Conservation (phyloP, 202 grass and related monocot species). For the Zizania palustris region DNA sequence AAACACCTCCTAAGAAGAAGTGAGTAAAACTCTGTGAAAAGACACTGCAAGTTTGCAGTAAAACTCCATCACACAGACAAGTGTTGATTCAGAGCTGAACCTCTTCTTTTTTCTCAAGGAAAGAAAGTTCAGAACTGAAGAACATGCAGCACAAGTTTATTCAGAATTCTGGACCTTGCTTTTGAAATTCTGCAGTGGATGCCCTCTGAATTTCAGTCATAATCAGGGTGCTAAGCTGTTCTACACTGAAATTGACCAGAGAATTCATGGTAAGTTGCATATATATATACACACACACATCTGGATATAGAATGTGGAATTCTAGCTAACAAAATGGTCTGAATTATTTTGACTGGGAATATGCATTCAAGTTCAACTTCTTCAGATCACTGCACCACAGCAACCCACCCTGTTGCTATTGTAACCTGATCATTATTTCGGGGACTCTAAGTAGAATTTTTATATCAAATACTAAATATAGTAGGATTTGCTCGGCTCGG, state of each 20-base stretch:
- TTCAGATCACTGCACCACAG: neutral
- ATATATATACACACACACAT: too few species aligned
- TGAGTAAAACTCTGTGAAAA: too few species aligned
- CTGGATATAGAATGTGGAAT: neutral
- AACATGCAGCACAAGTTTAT: neutral
- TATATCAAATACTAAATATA: too few species aligned
- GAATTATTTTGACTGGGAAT: neutral
- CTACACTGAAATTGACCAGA: neutral
- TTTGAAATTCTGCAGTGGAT: neutral
- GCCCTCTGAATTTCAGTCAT: neutral
- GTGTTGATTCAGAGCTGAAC: neutral
- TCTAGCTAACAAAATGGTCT: too few species aligned
- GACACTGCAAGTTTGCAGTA: neutral
- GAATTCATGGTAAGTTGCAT: neutral
- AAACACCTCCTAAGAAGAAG: too few species aligned
- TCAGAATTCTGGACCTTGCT: neutral
- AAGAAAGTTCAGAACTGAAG: constrained; percentile 2
- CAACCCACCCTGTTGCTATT: neutral
- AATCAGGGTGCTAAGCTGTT: neutral
- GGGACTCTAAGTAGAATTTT: too few species aligned
- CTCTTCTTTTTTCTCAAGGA: neutral
- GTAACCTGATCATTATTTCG: neutral
- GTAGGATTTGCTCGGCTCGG: too few species aligned
- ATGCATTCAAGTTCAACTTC: too few species aligned
- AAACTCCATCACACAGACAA: neutral